phyloP scores from a whole-genome alignment of 2,329 filamentous ascomycete species.

The Rutstroemia sp. region DNA sequence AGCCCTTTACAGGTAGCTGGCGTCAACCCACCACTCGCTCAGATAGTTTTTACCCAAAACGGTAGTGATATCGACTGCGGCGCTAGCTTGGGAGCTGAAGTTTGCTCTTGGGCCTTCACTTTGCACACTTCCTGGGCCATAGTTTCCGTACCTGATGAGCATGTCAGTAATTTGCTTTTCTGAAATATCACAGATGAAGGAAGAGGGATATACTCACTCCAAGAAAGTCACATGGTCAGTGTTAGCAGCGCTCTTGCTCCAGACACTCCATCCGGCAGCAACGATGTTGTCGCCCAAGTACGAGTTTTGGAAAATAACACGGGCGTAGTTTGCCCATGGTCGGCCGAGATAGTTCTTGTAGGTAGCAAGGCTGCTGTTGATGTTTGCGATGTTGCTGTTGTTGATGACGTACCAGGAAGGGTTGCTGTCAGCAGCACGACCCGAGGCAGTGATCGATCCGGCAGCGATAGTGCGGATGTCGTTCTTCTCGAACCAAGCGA shows the following conservation, averaged over 20 bases:
- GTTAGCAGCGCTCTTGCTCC: conserved; percentile 32
- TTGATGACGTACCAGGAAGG: conserved; percentile 48
- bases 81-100: conserved; percentile 12
- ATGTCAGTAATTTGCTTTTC: neutral
- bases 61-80: conserved; percentile 9
- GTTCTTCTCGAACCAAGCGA: conserved; percentile 42
- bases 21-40: conserved; percentile 18
- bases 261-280: conserved; percentile 41
- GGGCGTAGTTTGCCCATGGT: conserved; percentile 42
- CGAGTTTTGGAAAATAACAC: conserved; percentile 44
- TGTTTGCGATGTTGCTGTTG: conserved; percentile 39
- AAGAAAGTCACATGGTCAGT: neutral
- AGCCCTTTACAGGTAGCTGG: neutral
- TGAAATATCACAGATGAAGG: neutral
- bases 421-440: conserved; percentile 31
- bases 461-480: conserved; percentile 37
- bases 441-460: conserved; percentile 41
- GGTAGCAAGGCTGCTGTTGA: conserved; percentile 31
- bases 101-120: conserved; percentile 13
- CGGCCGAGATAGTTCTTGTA: conserved; percentile 43
- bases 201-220: neutral
- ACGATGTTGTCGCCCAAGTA: conserved; percentile 42
- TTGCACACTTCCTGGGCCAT: conserved; percentile 35
- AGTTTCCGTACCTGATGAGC: conserved; percentile 31
- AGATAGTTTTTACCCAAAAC: conserved; percentile 12